phyloP scores from a whole-genome alignment of 1,139 yeast genomes.

The Kodamaea anthophila region DNA sequence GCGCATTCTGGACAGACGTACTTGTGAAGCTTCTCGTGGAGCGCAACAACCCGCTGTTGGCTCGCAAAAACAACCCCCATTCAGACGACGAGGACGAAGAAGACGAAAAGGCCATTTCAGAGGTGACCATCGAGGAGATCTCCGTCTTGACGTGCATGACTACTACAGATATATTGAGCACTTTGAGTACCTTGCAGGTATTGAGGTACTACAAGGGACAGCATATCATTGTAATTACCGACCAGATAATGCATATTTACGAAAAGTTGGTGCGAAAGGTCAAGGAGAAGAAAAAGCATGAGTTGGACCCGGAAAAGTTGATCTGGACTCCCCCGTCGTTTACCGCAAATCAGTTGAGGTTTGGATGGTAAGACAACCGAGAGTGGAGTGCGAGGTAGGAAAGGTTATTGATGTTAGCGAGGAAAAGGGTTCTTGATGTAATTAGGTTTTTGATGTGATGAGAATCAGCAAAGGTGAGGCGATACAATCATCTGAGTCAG shows the following conservation, averaged over 20 bases:
- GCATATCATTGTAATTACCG: slow-evolving; percentile 87
- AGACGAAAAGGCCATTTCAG: slow-evolving; percentile 36
- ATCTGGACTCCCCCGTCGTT: slow-evolving; percentile 95
- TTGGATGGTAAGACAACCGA: slow-evolving; percentile 88
- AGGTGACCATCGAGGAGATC: slow-evolving; percentile 88
- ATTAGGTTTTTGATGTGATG: too few relatives aligned
- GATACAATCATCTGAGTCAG: too few relatives aligned
- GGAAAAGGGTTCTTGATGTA: too few relatives aligned
- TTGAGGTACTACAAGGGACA: slow-evolving; percentile 92
- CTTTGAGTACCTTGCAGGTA: slow-evolving; percentile 85
- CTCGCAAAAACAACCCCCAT: slow-evolving; percentile 35
- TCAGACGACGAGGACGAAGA: slow-evolving; percentile 20
- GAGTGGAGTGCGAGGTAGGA: too few relatives aligned
- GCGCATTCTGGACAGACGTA: slow-evolving; percentile 96
- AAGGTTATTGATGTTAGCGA: too few relatives aligned
- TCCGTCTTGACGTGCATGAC: slow-evolving; percentile 89
- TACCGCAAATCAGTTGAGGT: slow-evolving; percentile 90
- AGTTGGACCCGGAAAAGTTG: slow-evolving; percentile 64
- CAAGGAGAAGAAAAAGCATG: slow-evolving; percentile 64
- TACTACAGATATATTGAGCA: slow-evolving; percentile 89
- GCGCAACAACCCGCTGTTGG: slow-evolving; percentile 36
- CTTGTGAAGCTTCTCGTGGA: slow-evolving; percentile 72
- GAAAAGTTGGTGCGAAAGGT: slow-evolving; percentile 59
- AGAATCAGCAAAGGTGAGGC: too few relatives aligned
- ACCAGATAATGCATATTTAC: slow-evolving; percentile 71